Evolutionary conservation across 495 filamentous ascomycete species (phyloP).

Genomic region (Aspergillus diversus): DNA sequence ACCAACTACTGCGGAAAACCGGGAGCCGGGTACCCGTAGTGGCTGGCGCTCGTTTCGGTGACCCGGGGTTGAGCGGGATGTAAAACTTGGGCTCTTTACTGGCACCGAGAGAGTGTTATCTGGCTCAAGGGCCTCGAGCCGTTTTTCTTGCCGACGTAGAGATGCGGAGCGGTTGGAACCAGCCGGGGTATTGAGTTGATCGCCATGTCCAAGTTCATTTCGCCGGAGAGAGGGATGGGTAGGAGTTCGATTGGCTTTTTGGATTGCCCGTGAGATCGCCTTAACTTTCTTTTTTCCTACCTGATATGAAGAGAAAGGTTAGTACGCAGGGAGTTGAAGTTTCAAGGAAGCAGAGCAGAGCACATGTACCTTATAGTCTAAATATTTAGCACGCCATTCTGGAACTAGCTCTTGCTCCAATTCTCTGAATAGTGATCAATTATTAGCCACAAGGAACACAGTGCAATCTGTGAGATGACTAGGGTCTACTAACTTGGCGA

Average conservation of each 20-base stretch:
- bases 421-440: conserved; percentile 53
- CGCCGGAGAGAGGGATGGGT: conserved; percentile 39
- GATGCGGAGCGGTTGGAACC: conserved; percentile 20
- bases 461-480: conserved; percentile 11
- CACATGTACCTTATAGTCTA: conserved; percentile 77
- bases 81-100: conserved; percentile 17
- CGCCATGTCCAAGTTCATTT: conserved; percentile 17
- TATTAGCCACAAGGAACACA: conserved; percentile 17
- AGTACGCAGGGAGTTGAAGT: not conserved
- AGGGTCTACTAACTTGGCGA: conserved; percentile 57
- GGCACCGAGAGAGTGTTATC: conserved; percentile 20
- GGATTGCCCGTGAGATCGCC: conserved; percentile 70
- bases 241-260: conserved; percentile 60
- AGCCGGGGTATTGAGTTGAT: conserved; percentile 17
- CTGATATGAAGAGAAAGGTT: conserved; percentile 32
- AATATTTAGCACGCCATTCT: conserved; percentile 91
- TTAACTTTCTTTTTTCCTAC: conserved; percentile 90
- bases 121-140: conserved; percentile 26
- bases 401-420: conserved; percentile 85
- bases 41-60: conserved; percentile 41
- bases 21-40: conserved; percentile 42
- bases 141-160: conserved; percentile 26
- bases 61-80: conserved; percentile 33
- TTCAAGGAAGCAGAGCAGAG: not conserved
- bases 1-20: conserved; percentile 40